phyloP scores from a whole-genome alignment of 345 rosid species.

The Euphorbia tirucalli region DNA sequence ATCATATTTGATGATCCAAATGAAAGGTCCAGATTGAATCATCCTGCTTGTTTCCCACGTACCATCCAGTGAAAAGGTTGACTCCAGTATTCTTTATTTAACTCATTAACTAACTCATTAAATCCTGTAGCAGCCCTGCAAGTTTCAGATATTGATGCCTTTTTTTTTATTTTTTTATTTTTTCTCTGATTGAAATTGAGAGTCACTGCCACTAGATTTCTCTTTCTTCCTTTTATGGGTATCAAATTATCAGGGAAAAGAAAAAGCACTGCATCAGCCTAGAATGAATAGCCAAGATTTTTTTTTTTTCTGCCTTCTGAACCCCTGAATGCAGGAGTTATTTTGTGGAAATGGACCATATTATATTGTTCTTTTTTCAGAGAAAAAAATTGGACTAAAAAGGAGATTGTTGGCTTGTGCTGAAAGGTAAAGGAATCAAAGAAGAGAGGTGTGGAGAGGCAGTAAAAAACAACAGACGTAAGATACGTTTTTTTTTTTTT shows the following conservation, averaged over 20 bases:
- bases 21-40: constrained; percentile 29
- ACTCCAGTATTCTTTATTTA: constrained; percentile 14
- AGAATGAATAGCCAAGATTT: too few relatives aligned
- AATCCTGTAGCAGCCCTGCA: constrained; percentile 25
- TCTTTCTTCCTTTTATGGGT: too few relatives aligned
- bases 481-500: too few relatives aligned
- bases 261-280: too few relatives aligned
- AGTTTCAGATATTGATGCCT: constrained; percentile 22
- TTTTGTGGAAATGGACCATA: constrained; percentile 4
- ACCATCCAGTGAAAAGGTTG: constrained; percentile 36
- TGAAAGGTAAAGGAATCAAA: constrained; percentile 20
- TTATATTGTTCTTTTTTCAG: constrained; percentile 17
- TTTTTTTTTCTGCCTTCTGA: too few relatives aligned
- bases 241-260: too few relatives aligned
- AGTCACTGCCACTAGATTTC: too few relatives aligned
- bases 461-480: too few relatives aligned
- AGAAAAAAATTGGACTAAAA: neutral
- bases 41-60: constrained; percentile 27
- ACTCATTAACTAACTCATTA: constrained; percentile 31
- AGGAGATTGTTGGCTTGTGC: constrained; percentile 19
- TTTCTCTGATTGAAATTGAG: too few relatives aligned
- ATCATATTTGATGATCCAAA: constrained; percentile 14
- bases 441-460: neutral
- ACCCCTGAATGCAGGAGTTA: too few relatives aligned
- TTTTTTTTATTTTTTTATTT: constrained; percentile 7